Evolutionary conservation across 2,329 filamentous ascomycete genomes (phyloP).

Genomic region (Seiridium unicorne): DNA sequence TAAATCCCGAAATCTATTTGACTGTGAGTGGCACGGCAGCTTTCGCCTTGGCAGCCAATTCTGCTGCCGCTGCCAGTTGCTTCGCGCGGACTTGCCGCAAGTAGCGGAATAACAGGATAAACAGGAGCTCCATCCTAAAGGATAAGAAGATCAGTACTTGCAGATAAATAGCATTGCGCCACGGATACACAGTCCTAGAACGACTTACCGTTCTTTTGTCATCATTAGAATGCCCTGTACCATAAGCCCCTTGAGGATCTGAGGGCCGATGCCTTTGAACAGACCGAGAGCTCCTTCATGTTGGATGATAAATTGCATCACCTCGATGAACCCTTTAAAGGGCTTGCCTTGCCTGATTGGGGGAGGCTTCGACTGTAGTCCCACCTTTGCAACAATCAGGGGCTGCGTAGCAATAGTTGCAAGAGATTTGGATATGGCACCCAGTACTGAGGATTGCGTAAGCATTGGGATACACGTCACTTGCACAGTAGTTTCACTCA

Average conservation of each 20-base stretch:
- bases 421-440: conserved; percentile 87
- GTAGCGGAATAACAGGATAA: conserved; percentile 83
- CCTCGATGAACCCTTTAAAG: conserved; percentile 90
- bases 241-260: conserved; percentile 87
- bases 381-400: conserved; percentile 96
- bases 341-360: conserved; percentile 81
- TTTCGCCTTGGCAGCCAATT: conserved; percentile 62
- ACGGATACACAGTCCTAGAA: no score
- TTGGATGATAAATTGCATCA: conserved; percentile 90
- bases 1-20: conserved; percentile 30
- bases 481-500: conserved; percentile 48
- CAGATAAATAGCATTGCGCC: not conserved
- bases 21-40: conserved; percentile 30
- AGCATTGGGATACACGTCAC: conserved; percentile 58
- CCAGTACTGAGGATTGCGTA: conserved; percentile 28
- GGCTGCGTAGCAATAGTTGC: conserved; percentile 93
- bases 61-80: conserved; percentile 66
- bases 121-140: conserved; percentile 80
- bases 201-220: conserved; percentile 85
- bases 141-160: not conserved
- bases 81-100: conserved; percentile 68
- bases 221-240: conserved; percentile 98
- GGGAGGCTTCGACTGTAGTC: conserved; percentile 89
- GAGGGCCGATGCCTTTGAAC: conserved; percentile 95
- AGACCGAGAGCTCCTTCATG: conserved; percentile 81